phyloP scores from a whole-genome alignment of 2,329 filamentous ascomycete species.

The Arthrobotrys sinensis region DNA sequence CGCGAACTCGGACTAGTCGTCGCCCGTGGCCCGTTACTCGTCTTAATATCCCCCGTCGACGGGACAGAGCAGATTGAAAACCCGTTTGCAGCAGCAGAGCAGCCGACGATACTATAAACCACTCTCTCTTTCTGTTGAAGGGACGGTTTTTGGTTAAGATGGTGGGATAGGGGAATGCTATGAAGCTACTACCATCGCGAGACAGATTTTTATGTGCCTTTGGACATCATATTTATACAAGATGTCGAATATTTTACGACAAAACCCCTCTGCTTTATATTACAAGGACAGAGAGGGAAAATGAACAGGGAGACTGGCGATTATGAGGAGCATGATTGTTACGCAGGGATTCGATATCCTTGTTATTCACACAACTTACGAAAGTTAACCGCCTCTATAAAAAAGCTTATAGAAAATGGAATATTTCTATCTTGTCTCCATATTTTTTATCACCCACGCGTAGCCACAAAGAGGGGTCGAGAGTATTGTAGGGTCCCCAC shows the following conservation, averaged over 20 bases:
- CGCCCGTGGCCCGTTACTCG: constrained; percentile 90
- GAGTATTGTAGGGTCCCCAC: no score
- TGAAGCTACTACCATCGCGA: background rate
- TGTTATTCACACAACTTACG: background rate
- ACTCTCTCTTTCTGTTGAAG: background rate
- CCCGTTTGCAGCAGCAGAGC: constrained; percentile 84
- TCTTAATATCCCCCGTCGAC: constrained; percentile 91
- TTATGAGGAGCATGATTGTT: no score
- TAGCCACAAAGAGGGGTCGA: no score
- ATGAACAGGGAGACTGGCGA: no score
- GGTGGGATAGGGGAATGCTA: no score
- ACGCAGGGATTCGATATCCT: no score
- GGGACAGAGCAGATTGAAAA: constrained; percentile 97
- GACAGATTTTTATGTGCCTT: background rate
- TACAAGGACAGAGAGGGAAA: no score
- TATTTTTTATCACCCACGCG: no score
- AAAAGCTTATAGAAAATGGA: constrained; percentile 30
- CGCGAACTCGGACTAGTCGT: constrained; percentile 88
- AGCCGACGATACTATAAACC: constrained; percentile 67
- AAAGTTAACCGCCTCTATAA: background rate
- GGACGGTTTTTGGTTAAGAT: no score
- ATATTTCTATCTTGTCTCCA: constrained; percentile 15
- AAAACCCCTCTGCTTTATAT: background rate
- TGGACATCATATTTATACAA: constrained; percentile 61
- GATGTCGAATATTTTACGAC: constrained; percentile 27